Conservation (phyloP, 305 asterid species). For the Andrographis paniculata region DNA sequence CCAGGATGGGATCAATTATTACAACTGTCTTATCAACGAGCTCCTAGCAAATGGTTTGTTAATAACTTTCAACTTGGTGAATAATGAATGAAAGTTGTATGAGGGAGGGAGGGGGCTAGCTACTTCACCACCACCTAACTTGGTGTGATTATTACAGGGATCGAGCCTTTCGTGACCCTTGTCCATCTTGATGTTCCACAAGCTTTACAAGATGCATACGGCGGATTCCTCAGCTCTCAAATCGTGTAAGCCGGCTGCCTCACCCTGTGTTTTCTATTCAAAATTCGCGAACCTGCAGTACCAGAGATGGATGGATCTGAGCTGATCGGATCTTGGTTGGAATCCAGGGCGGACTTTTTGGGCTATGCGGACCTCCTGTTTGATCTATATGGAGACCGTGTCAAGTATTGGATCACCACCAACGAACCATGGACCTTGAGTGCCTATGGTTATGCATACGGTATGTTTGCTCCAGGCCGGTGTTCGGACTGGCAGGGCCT, state of each 20-base stretch:
- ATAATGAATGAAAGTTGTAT: no score
- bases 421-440: conserved; percentile 57
- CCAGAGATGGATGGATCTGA: no score
- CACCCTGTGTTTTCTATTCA: no score
- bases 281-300: no score
- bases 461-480: conserved; percentile 42
- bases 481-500: conserved; percentile 38
- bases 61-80: no score
- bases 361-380: conserved; percentile 36
- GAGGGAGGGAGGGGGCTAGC: no score
- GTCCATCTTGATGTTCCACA: conserved; percentile 51
- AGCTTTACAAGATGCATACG: conserved; percentile 47
- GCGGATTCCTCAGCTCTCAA: conserved; percentile 39
- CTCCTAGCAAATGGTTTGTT: conserved; percentile 45
- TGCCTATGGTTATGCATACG: conserved; percentile 28
- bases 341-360: conserved; percentile 36
- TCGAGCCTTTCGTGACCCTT: conserved; percentile 47
- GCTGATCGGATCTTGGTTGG: no score
- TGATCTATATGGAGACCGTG: conserved; percentile 41
- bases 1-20: conserved; percentile 38
- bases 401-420: conserved; percentile 44
- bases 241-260: conserved; percentile 34
- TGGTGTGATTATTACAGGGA: conserved; percentile 23
- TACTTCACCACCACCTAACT: no score
- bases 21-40: conserved; percentile 38